Conservation (phyloP, 1,284 basidiomycete species). For the Retiboletus flavoniger region DNA sequence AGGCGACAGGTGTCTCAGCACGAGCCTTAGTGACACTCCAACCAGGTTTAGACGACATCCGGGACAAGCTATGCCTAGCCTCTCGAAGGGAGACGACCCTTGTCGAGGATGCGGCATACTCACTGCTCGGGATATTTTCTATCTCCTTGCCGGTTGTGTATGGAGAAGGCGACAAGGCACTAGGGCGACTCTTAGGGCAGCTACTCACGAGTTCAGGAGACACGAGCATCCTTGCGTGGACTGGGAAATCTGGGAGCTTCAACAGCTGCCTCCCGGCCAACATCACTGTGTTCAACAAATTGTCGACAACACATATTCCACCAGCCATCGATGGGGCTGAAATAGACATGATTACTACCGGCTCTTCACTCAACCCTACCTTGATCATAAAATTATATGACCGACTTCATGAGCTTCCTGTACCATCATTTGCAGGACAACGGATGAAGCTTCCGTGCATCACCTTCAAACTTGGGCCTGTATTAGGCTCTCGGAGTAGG, state of each 20-base stretch:
- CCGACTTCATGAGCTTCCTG: not conserved
- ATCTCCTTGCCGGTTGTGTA: not conserved
- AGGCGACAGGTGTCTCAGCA: not conserved
- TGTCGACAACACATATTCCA: not conserved
- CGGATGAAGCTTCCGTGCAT: conserved; percentile 11
- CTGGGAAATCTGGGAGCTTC: not conserved
- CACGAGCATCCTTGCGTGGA: conserved; percentile 9
- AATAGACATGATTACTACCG: not conserved
- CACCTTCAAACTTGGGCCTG: conserved; percentile 1
- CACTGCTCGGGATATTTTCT: conserved; percentile 3
- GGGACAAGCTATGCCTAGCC: conserved; percentile 8
- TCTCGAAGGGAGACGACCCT: conserved; percentile 2
- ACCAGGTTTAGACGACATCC: conserved; percentile 4
- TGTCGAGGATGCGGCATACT: conserved; percentile 6
- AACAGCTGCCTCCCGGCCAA: conserved; percentile 12
- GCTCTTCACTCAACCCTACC: not conserved
- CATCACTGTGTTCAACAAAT: not conserved
- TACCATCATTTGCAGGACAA: not conserved
- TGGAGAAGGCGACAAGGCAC: not conserved
- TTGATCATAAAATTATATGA: not conserved
- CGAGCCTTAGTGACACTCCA: not conserved
- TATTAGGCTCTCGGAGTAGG: not conserved
- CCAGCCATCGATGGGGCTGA: not conserved
- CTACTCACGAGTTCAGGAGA: not conserved
- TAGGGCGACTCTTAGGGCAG: not conserved